Evolutionary conservation across 2,329 filamentous ascomycete genomes (phyloP), one percentile per base, ranked within the genome.

Genomic region (Phoma sp.): DNA sequence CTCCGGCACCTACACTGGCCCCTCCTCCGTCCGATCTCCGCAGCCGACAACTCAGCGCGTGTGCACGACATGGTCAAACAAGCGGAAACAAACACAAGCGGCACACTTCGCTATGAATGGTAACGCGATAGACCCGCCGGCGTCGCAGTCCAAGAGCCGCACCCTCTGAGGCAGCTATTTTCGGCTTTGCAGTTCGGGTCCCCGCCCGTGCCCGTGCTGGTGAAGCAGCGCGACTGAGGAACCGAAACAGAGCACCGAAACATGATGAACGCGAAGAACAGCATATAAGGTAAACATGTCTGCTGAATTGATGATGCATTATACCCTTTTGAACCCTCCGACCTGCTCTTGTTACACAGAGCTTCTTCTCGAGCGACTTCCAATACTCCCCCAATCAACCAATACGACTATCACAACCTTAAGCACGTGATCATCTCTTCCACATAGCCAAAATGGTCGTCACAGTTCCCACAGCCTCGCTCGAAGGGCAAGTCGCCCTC

Each of bases 401-500:
- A 61, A 55, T 58, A 62, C 50, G 49, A 60, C 51, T 38, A 62
- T 61, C 51, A 45, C 42, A 42, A 30, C 38, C 40, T 39, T 40
- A 14, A 8, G 18, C 57, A 67, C 60, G 56, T 63, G 57, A 68
- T 47, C 30, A 7, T 23, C 48, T 9, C 22, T 44, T 38, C 39
- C 44, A 18, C 47, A 30, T 43, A 38, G 49, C 43, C 66, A 73
- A 66, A 60, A 77, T 76, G 74, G 73, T 75, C 54, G 62, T 77
- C 66, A 64, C 64, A 61, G 76, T 82, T 47, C 76, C 77, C 52
- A 78, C 78, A 47, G 79, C 79, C 59, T 80, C 78, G 47, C 78
- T 82, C 44, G 77, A 81, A 63, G 77, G 76, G 69, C 79, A 82
- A 65, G 79, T 82, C 76, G 75, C 86, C 52, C 79, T 89, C 59